Percentiles rank a stretch among this genome's conserved stretches.
These are phyloP conservation scores for Solanum arcanum DNA, from an alignment of 257 asterid genomes.

Conservation along the genomic window DNA sequence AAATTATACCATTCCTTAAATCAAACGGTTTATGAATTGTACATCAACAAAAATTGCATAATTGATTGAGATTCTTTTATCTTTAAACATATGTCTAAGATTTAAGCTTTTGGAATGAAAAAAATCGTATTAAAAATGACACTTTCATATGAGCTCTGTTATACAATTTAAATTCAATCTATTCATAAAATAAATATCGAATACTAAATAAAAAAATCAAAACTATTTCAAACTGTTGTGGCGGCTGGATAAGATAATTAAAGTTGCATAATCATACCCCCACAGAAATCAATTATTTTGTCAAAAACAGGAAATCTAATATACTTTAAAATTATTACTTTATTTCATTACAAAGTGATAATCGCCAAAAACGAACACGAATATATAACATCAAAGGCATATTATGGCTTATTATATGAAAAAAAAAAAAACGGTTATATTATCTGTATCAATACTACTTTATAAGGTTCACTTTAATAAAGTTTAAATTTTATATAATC, in stretches of 20 bases:
- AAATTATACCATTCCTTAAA: too few species aligned
- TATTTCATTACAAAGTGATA: neutral
- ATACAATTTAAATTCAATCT: neutral
- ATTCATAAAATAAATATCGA: neutral
- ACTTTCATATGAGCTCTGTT: neutral
- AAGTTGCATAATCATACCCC: neutral
- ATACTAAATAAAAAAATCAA: too few species aligned
- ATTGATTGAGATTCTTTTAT: too few species aligned
- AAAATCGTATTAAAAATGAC: too few species aligned
- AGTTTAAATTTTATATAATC: too few species aligned
- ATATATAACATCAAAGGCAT: neutral
- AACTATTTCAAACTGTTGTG: neutral
- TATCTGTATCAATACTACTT: neutral
- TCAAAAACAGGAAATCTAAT: neutral
- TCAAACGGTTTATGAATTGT: too few species aligned
- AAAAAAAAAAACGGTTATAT: neutral
- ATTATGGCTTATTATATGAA: neutral
- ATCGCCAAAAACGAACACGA: neutral
- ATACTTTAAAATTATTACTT: neutral
- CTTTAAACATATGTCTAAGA: too few species aligned
- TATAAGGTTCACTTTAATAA: neutral
- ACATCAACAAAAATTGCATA: too few species aligned
- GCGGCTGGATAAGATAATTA: neutral
- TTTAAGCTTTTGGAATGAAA: neutral
- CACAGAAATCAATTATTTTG: neutral